phyloP scores from a whole-genome alignment of 192 early-diverging fungal species.

The Hyaloraphidium curvatum region DNA sequence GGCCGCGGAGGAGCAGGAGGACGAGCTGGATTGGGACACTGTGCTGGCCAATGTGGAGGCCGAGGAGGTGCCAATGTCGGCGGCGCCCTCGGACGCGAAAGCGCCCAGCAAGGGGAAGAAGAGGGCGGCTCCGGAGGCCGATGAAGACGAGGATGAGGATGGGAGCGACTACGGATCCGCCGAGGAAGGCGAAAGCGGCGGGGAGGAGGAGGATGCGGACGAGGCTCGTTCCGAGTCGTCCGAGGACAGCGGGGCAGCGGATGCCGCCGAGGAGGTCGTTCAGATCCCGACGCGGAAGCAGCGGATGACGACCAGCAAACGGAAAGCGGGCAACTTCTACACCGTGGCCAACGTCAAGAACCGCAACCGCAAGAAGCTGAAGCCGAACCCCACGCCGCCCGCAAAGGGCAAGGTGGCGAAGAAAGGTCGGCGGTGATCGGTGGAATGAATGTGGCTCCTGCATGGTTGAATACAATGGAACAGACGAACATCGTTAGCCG shows the following conservation, averaged over 20 bases:
- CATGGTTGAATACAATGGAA: no score
- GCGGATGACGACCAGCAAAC: constrained; percentile 83
- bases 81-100: constrained; percentile 1
- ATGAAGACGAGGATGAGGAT: constrained; percentile 16
- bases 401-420: no score
- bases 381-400: no score
- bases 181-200: constrained; percentile 18
- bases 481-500: no score
- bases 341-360: constrained; percentile 91
- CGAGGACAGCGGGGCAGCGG: constrained; percentile 4
- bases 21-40: no score
- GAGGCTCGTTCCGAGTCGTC: neutral
- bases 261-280: constrained; percentile 13
- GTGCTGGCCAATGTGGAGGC: constrained; percentile 65
- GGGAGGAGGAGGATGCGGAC: constrained; percentile 19
- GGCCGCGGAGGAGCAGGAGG: neutral
- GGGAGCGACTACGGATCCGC: constrained; percentile 9
- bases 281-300: constrained; percentile 20
- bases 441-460: no score
- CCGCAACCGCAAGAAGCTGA: constrained; percentile 54
- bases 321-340: constrained; percentile 76
- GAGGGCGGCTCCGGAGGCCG: constrained; percentile 13
- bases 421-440: no score
- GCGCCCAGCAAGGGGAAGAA: constrained; percentile 24
- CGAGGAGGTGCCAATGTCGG: constrained; percentile 29